Evolutionary conservation across 2,329 filamentous ascomycete species (phyloP).

Genomic region (Fusarium musae): DNA sequence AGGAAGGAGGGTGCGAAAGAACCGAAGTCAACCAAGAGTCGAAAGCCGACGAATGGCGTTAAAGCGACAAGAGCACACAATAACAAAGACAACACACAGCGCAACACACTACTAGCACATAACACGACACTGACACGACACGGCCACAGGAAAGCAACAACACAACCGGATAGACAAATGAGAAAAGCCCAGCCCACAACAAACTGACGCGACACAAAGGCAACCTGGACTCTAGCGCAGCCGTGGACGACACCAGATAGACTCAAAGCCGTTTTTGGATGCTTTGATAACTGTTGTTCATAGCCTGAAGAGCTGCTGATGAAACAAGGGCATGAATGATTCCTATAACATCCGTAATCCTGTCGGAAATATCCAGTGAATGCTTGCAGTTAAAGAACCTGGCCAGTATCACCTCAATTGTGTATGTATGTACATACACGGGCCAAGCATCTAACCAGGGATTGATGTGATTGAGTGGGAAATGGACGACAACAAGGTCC

Average conservation of each 20-base stretch:
- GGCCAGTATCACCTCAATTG: constrained; percentile 4
- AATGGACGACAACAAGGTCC: background rate
- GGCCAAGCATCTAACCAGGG: constrained; percentile 1
- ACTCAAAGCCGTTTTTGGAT: background rate
- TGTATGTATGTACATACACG: background rate
- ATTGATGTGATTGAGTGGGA: constrained; percentile 13
- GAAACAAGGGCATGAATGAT: background rate
- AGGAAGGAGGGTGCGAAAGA: constrained; percentile 35
- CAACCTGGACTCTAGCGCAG: constrained; percentile 23
- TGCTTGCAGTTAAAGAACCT: constrained; percentile 7
- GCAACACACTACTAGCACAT: constrained; percentile 41
- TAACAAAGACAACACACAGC: constrained; percentile 40
- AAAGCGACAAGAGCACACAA: constrained; percentile 36
- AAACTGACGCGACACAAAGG: constrained; percentile 33
- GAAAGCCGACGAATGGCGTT: constrained; percentile 29
- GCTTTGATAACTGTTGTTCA: background rate
- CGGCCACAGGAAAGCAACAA: constrained; percentile 31
- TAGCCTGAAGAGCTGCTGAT: constrained; percentile 4
- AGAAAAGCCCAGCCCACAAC: constrained; percentile 25
- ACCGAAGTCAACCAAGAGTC: constrained; percentile 18
- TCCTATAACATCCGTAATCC: background rate
- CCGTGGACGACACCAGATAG: background rate
- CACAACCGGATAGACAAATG: constrained; percentile 25
- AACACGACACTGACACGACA: constrained; percentile 41
- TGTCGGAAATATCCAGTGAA: constrained; percentile 13